Evolutionary conservation across 2,329 filamentous ascomycete species (phyloP).

Genomic region (Colletotrichum sp.): DNA sequence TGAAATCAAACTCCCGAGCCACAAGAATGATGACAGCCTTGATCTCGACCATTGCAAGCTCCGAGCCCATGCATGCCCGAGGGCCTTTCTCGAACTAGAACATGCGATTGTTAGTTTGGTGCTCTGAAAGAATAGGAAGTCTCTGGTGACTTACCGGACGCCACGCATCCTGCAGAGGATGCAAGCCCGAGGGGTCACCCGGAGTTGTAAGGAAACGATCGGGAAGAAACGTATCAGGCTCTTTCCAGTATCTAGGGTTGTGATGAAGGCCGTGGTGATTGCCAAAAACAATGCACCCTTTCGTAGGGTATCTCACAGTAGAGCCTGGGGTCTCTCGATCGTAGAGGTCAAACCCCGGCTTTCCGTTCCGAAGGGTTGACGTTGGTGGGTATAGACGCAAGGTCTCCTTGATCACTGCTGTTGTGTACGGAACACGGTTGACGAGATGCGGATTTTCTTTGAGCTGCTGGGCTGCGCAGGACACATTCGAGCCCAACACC

Average conservation of each 20-base stretch:
- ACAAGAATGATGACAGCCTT: not conserved
- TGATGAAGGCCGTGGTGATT: conserved; percentile 2
- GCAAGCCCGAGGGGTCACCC: not conserved
- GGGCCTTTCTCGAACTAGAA: conserved; percentile 1
- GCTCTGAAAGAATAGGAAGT: not conserved
- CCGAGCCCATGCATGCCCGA: conserved; percentile 1
- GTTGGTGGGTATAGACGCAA: conserved; percentile 38
- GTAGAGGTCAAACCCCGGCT: not conserved
- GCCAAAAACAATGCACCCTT: conserved; percentile 1
- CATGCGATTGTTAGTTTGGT: not conserved
- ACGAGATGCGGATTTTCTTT: conserved; percentile 46
- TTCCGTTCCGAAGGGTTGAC: conserved; percentile 27
- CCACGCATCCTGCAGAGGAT: not conserved
- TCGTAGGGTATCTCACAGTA: not conserved
- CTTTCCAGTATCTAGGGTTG: not conserved
- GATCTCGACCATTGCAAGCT: conserved; percentile 3
- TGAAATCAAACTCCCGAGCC: not conserved
- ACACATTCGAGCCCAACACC: conserved; percentile 48
- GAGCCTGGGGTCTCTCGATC: not conserved
- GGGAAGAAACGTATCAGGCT: not conserved
- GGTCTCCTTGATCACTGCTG: conserved; percentile 41
- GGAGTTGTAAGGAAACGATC: not conserved
- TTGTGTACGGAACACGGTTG: conserved; percentile 56
- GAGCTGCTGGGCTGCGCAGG: conserved; percentile 40
- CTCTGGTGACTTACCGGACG: not conserved